phyloP scores from a whole-genome alignment of 768 basidiomycete species.

The Boletus rubroflammeus region DNA sequence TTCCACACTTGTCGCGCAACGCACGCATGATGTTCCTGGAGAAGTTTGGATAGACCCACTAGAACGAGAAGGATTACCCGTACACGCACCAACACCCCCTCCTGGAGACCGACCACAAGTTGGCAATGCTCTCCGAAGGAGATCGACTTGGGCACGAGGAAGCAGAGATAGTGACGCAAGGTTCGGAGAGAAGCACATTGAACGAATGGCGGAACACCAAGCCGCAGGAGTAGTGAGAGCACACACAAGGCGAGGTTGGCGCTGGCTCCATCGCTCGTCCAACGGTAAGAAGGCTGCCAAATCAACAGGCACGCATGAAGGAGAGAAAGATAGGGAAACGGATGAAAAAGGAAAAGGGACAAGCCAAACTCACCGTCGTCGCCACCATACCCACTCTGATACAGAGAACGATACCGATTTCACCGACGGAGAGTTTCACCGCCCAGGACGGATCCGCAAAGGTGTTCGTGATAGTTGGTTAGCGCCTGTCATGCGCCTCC shows the following conservation, averaged over 20 bases:
- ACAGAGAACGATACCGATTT: slow-evolving; percentile 7
- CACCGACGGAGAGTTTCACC: background rate
- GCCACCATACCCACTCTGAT: slow-evolving; percentile 7
- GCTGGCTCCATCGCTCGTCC: slow-evolving; percentile 15
- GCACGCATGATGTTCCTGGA: slow-evolving; percentile 43
- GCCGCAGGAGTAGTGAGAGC: slow-evolving; percentile 45
- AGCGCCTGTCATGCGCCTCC: background rate
- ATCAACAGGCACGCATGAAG: background rate
- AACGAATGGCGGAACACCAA: slow-evolving; percentile 30
- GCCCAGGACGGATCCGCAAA: slow-evolving; percentile 14
- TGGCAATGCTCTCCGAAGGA: slow-evolving; percentile 10
- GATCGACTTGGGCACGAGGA: slow-evolving; percentile 14
- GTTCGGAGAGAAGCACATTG: slow-evolving; percentile 18
- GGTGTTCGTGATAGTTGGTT: slow-evolving; percentile 20
- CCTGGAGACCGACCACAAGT: background rate
- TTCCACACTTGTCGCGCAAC: slow-evolving; percentile 19
- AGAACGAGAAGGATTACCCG: slow-evolving; percentile 64
- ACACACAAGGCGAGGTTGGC: slow-evolving; percentile 36
- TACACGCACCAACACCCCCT: slow-evolving; percentile 28
- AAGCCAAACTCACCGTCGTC: background rate
- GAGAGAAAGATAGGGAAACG: background rate
- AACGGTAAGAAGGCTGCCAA: background rate
- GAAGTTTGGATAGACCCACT: slow-evolving; percentile 56
- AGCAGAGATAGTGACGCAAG: background rate
- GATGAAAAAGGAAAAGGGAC: slow-evolving; percentile 11